These are phyloP conservation scores for Tolypocladium amazonense DNA, from an alignment of 2,329 filamentous ascomycete genomes.

Conservation along the genomic window DNA sequence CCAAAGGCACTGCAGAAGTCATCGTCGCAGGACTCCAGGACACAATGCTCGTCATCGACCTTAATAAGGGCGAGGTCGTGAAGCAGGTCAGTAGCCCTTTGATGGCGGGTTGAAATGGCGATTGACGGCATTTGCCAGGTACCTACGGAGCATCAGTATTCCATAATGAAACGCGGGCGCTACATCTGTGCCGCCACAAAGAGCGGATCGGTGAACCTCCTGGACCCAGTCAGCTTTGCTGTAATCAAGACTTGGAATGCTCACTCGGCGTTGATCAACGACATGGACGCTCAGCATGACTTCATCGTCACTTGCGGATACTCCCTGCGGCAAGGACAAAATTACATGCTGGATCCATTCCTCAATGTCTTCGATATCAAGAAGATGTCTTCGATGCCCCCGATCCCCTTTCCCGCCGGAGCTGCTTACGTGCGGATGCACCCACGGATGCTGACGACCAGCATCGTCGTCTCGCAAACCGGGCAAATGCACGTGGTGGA, in stretches of 20 bases:
- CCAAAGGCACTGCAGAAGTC: constrained; percentile 72
- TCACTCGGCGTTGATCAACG: constrained; percentile 79
- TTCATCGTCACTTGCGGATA: constrained; percentile 93
- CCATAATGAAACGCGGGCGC: constrained; percentile 80
- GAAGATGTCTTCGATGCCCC: constrained; percentile 75
- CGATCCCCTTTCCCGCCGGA: constrained; percentile 84
- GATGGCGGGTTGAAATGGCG: too few relatives aligned
- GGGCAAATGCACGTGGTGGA: constrained; percentile 95
- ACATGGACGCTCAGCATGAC: constrained; percentile 95
- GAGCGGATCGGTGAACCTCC: constrained; percentile 71
- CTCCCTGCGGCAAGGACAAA: constrained; percentile 62
- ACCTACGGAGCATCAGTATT: constrained; percentile 67
- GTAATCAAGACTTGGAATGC: constrained; percentile 84
- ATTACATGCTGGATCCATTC: constrained; percentile 79
- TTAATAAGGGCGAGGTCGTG: constrained; percentile 59
- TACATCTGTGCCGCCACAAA: constrained; percentile 89
- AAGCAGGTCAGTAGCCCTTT: constrained; percentile 40
- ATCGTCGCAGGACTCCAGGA: constrained; percentile 80
- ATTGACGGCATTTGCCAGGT: constrained; percentile 37
- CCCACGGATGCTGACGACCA: constrained; percentile 87
- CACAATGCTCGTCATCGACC: constrained; percentile 68
- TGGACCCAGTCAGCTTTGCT: constrained; percentile 69
- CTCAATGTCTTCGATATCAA: constrained; percentile 96
- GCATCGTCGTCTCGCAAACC: constrained; percentile 82
- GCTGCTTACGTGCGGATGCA: constrained; percentile 96